Evolutionary conservation across 441 rosid species (phyloP).

Genomic region (Lagerstroemia fauriei): DNA sequence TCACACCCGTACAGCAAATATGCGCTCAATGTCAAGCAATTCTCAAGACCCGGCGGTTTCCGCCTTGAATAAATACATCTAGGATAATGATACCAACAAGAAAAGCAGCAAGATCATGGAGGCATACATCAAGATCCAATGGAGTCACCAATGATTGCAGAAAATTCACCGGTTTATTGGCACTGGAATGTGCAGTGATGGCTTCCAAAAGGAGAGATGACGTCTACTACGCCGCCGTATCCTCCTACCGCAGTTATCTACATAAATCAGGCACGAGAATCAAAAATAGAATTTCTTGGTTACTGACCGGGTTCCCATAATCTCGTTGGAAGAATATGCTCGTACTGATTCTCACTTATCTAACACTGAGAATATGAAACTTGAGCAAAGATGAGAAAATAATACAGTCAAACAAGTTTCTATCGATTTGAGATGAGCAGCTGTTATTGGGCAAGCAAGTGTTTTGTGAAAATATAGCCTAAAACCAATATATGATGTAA

Average conservation of each 20-base stretch:
- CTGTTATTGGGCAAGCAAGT: not conserved
- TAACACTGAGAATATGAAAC: not conserved
- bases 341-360: not conserved
- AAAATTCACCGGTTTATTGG: slow-evolving; percentile 30
- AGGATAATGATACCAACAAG: not conserved
- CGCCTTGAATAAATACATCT: not conserved
- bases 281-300: not conserved
- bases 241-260: slow-evolving; percentile 86
- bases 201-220: slow-evolving; percentile 89
- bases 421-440: not conserved
- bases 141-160: not conserved
- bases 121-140: not conserved
- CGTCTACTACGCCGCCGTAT: slow-evolving; percentile 83
- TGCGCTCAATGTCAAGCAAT: not conserved
- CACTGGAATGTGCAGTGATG: slow-evolving; percentile 84
- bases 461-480: not conserved
- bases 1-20: not conserved
- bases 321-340: not conserved
- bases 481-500: not conserved
- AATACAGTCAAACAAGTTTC: not conserved
- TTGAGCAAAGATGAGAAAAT: not conserved
- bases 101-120: not conserved
- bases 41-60: not conserved
- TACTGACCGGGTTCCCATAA: not conserved
- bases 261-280: not conserved